Evolutionary conservation across 169 alveolate genomes (phyloP), one percentile per base, ranked within the genome.

Genomic region (Plasmodium gonderi): DNA sequence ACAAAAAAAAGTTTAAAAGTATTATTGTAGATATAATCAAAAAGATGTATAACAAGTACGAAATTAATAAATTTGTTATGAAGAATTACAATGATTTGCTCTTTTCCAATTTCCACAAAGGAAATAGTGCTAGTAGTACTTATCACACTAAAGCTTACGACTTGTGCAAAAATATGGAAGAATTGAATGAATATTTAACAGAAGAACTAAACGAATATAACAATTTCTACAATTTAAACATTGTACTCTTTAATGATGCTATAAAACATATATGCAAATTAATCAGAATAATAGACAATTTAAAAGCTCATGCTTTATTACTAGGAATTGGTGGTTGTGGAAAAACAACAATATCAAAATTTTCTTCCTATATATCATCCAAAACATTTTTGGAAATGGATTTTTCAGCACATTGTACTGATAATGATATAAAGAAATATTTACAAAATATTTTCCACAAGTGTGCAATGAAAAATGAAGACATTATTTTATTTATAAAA

Each of bases 271-370:
- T 98, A 65, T 95, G 98, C 83, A 96, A 99, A 74, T 97, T 98
- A 20, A 96, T 98, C 40, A 96, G 99, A 94, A 97, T 98, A 78
- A 94, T 98, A 42, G 96, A 98, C 38, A 96, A 98, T 91, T 98
- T 98, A 75, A 97, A 98, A 29, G 98, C 99, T 31, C 98, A 98
- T 94, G 99, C 99, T 8, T 95, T 97, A 82, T 96, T 98, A 64
- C 99, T 98, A 91, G 99, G 99, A 45, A 99, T 98, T 33, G 99
- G 99, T 47, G 99, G 99, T 85, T 96, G 98, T 26, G 99, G 99
- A 92, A 97, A 98, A 67, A 98, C 98, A 96, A 97, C 99, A 20
- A 95, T 98, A 44, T 97, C 99, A 7, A 97, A 97, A 85, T 96
- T 98, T 60, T 95, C 99, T 8, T 95, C 99, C 3, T 98, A 97